A percentile compares a stretch with the other conserved stretches of the same genome.
Conservation (phyloP, 108 stramenopile genomes). For the Mayamaea pseudoterrestris region DNA sequence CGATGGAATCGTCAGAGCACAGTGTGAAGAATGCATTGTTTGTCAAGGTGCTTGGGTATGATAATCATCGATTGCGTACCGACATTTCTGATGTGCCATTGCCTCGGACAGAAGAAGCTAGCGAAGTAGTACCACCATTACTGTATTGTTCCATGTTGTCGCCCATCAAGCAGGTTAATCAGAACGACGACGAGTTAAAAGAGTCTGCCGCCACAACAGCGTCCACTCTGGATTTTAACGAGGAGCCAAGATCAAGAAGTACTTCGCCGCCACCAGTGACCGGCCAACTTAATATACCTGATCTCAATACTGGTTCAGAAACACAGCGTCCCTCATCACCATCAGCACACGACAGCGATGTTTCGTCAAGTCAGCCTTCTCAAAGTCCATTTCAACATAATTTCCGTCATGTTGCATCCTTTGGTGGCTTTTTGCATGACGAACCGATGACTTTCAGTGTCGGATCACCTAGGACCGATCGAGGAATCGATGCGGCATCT, state of each 20-base stretch:
- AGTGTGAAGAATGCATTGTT: not conserved
- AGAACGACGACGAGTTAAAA: not conserved
- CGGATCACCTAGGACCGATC: not conserved
- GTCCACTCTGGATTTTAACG: too few species aligned
- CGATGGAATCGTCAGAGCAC: too few species aligned
- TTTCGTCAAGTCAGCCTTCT: not conserved
- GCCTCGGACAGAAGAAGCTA: not conserved
- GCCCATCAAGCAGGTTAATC: not conserved
- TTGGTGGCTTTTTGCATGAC: not conserved
- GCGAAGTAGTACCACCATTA: not conserved
- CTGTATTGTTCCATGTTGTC: not conserved
- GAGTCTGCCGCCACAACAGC: not conserved
- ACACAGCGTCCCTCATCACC: not conserved
- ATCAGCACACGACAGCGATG: not conserved
- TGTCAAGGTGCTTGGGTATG: not conserved
- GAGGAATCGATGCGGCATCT: too few species aligned
- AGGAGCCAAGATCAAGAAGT: not conserved
- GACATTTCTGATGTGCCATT: not conserved
- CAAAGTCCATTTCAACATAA: not conserved
- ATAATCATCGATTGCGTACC: not conserved
- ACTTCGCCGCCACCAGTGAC: not conserved
- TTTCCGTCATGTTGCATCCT: too few species aligned
- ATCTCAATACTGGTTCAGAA: not conserved
- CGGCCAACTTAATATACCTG: not conserved
- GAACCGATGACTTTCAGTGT: not conserved